Base-by-base conservation (phyloP, 805 yeast genomes). In the Clavispora asparagi region DNA sequence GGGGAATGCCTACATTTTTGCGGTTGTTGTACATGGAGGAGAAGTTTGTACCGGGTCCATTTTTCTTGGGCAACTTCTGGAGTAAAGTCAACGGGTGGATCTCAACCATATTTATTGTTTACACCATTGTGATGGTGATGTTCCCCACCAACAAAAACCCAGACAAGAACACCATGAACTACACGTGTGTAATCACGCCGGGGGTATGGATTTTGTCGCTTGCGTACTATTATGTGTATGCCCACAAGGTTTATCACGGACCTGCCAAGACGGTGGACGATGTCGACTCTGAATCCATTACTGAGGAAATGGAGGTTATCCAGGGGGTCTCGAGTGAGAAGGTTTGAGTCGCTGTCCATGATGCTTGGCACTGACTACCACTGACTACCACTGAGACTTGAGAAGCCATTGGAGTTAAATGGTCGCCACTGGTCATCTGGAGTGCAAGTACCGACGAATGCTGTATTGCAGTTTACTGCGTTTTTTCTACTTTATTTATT, bases 21-120 rank as follows among this genome's bases (percentile, higher is more conserved):
- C 69, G 79, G 44, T 43, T 58, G 39, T 65, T 79, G 42, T 67
- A 68, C 32, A 82, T 82, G 32, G 67, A 67, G 44, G 63, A 66
- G 11, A 66, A 77, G 40, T 82, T 82, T 55, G 68, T 59, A 12
- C 88, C 88, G 2, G 94, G 92, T 5, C 79, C 81, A 6, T 85
- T 85, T 59, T 76, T 79, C 58, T 60, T 83, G 38, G 92, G 92
- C 29, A 65, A 68, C 12, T 42, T 60, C 26, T 55, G 68, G 59
- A 74, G 81, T 10, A 72, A 71, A 17, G 56, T 62, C 9, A 61
- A 81, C 33, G 77, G 78, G 42, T 58, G 74, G 60, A 56, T 71
- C 17, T 71, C 86, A 0, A 71, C 71, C 10, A 42, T 65, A 6
- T 85, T 81, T 73, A 74, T 79, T 43, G 50, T 58, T 0, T 85